Evolutionary conservation across 106 monocot genomes (phyloP).

Genomic region (Triglochin maritima): DNA sequence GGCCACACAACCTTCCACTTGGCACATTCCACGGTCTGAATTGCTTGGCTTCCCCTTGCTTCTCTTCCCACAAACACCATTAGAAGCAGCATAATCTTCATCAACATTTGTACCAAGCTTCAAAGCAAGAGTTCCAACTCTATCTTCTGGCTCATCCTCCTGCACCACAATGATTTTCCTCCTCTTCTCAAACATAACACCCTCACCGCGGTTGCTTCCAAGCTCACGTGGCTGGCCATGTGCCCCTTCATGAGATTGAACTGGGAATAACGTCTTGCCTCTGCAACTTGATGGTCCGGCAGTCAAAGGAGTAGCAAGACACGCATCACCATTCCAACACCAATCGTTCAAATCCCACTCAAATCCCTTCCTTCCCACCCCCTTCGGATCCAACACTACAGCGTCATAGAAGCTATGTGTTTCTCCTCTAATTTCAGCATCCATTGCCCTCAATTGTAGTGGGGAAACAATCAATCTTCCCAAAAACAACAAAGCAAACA

Average conservation of each 20-base stretch:
- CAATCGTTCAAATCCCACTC: constrained; percentile 85
- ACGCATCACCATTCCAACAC: constrained; percentile 68
- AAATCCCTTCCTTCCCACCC: constrained; percentile 25
- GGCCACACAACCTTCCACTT: constrained; percentile 65
- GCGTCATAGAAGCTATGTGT: constrained; percentile 12
- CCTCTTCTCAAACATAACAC: constrained; percentile 46
- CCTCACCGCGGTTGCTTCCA: constrained; percentile 11
- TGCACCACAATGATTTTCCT: constrained; percentile 24
- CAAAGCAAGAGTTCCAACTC: constrained; percentile 31
- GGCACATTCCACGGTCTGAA: constrained; percentile 37
- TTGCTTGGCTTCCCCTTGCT: constrained; percentile 23
- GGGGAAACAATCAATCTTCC: not conserved
- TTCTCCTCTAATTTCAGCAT: constrained; percentile 21
- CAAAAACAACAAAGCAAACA: not conserved
- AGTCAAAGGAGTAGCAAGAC: constrained; percentile 51
- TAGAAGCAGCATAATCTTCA: constrained; percentile 18
- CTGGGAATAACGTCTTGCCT: constrained; percentile 25
- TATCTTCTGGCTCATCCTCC: constrained; percentile 22
- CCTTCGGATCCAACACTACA: constrained; percentile 13
- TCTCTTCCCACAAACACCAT: constrained; percentile 34
- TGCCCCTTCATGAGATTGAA: not conserved
- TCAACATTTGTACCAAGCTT: constrained; percentile 36
- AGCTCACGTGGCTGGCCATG: constrained; percentile 11
- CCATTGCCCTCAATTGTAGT: constrained; percentile 14
- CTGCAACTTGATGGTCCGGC: constrained; percentile 19